Evolutionary conservation across 768 basidiomycete species (phyloP), one percentile per base, ranked within the genome.

Genomic region (Hemileccinum rubropunctum): DNA sequence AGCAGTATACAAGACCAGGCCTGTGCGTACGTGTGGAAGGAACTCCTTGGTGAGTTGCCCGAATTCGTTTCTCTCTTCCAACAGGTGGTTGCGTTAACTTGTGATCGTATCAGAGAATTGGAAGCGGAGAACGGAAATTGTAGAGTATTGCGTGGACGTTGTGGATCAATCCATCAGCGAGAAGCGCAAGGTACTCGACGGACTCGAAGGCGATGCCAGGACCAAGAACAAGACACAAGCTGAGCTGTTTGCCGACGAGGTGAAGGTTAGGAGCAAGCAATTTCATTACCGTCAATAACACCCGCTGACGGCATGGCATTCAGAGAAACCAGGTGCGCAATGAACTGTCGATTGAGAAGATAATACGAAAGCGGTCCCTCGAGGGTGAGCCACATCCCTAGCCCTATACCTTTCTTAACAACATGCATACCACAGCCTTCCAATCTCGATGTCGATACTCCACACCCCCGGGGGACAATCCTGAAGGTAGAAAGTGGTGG

Each of bases 371-470:
- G 51, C 76, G 88, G 57, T 82, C 87, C 27, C 68, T 84, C 44
- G 83, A 90, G 60, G 89, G 89, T 83, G 59, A 60, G 80, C 42
- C 30, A 4, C 55, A 47, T 20, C 54, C 52, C 53, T 56, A 41
- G 54, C 56, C 56, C 42, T 60, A 34, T 39, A 42, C 39, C 52
- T 50, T 48, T 59, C 28, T 43, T 45, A 42, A 45, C 66, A 41
- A 66, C 52, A 57, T 45, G 43, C 57, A 51, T 34, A 28, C 9
- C 38, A 60, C 65, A 93, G 90, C 86, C 28, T 92, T 93, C 65
- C 77, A 76, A 51, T 78, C 86, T 39, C 84, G 88, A 43, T 93
- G 90, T 71, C 81, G 79, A 62, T 91, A 86, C 65, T 93, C 91
- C 66, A 71, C 76, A 43, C 87, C 88, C 7, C 84, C 88, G 28